Conservation (phyloP, 305 asterid species). For the Fraxinus angustifolia region DNA sequence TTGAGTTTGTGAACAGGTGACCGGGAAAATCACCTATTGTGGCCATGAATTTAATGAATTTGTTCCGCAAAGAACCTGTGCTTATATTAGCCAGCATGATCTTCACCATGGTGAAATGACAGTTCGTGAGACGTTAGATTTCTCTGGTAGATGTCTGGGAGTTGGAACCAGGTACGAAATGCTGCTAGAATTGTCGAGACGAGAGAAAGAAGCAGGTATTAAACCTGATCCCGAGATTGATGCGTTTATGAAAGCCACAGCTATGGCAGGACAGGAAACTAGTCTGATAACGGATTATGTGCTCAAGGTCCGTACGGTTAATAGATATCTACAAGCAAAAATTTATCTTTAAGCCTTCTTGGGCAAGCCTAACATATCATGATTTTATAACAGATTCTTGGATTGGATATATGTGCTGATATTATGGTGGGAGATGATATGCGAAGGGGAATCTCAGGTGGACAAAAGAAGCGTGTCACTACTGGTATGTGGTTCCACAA, state of each 20-base stretch:
- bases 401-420: conserved; percentile 56
- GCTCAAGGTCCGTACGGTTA: conserved; percentile 37
- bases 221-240: conserved; percentile 59
- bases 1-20: conserved; percentile 37
- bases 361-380: background rate
- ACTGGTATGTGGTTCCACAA: conserved; percentile 33
- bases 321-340: background rate
- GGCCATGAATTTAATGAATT: conserved; percentile 52
- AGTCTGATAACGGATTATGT: conserved; percentile 55
- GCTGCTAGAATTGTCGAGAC: conserved; percentile 48
- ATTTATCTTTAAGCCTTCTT: background rate
- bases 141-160: conserved; percentile 58
- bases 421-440: conserved; percentile 60
- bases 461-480: conserved; percentile 50
- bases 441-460: conserved; percentile 62
- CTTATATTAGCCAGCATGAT: conserved; percentile 65
- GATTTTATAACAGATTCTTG: conserved; percentile 40
- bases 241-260: conserved; percentile 58
- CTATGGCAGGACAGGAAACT: conserved; percentile 46
- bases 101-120: conserved; percentile 62
- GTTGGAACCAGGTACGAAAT: conserved; percentile 53
- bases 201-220: conserved; percentile 49
- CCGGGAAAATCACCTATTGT: conserved; percentile 58
- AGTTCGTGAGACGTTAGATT: conserved; percentile 54
- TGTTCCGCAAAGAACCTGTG: conserved; percentile 69